Evolutionary conservation across 345 rosid species (phyloP), one percentile per base, ranked within the genome.

Genomic region (Nasturtium officinale): DNA sequence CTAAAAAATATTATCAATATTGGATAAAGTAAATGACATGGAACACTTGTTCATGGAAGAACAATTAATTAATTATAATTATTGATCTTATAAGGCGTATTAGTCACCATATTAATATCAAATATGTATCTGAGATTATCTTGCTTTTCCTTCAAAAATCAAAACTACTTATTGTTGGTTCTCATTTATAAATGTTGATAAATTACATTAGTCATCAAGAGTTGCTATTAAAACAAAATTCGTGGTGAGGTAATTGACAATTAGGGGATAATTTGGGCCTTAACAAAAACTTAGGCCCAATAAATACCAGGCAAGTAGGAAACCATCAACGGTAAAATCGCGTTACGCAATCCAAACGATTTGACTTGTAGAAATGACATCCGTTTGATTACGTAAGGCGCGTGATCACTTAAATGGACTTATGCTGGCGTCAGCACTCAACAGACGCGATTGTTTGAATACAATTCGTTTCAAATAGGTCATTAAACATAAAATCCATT

Each of bases 351-450:
- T 23, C 38, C 13, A 46, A 43, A 45, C 21, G 79, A 75, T 75
- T 53, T 42, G 70, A 75, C 69, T 58, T 11, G 26, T 17, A n/a
- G 40, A 63, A 21, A 21, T 30, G 38, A 43, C 57, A 68, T 45
- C 63, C 16, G 64, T 60, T 50, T 17, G 74, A 75, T 75, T 75
- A 69, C 55, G 74, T 50, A 59, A 48, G 67, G 40, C 26, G 37
- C 9, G 12, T 64, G 42, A 53, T 58, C 72, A 30, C 56, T 67
- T 38, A n/a, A 23, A 67, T 10, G 33, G 62, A 61, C 62, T 28
- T 6, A 28, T 43, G 68, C 53, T 74, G 61, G 26, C 69, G 75
- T 23, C 25, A 23, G 2, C 25, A 23, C 25, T 76, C 75, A 61
- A 60, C 37, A 62, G 69, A 75, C 61, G 53, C 28, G 28, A 26